phyloP scores from a whole-genome alignment of 2,329 filamentous ascomycete genomes.

The Talaromyces sp. region DNA sequence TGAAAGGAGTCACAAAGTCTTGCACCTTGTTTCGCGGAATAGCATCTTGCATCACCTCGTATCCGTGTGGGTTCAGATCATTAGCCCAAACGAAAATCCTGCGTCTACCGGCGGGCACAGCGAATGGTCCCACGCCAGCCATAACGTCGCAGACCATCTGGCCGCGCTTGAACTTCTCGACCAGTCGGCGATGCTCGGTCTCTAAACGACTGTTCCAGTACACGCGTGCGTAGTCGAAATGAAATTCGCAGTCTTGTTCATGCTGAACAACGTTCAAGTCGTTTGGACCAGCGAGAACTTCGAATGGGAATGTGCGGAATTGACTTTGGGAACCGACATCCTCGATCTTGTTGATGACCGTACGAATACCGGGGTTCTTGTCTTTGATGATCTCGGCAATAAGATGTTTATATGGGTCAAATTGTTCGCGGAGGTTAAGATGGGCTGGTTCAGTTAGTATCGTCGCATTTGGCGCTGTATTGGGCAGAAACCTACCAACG shows the following conservation, averaged over 20 bases:
- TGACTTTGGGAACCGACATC: slow-evolving; percentile 82
- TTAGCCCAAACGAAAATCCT: slow-evolving; percentile 94
- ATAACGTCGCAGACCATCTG: slow-evolving; percentile 95
- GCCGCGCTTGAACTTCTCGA: slow-evolving; percentile 74
- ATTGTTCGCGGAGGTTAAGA: slow-evolving; percentile 82
- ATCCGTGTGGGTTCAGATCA: slow-evolving; percentile 92
- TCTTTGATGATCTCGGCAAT: slow-evolving; percentile 85
- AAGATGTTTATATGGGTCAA: slow-evolving; percentile 80
- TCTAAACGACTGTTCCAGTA: slow-evolving; percentile 97
- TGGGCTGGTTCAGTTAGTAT: slow-evolving; percentile 62
- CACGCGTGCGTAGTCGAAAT: slow-evolving; percentile 92
- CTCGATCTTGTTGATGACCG: slow-evolving; percentile 95
- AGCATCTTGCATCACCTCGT: slow-evolving; percentile 69
- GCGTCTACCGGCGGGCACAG: slow-evolving; percentile 85
- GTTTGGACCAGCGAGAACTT: slow-evolving; percentile 79
- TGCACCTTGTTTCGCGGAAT: slow-evolving; percentile 77
- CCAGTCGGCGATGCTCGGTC: slow-evolving; percentile 81
- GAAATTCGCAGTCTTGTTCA: slow-evolving; percentile 83
- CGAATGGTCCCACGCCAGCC: slow-evolving; percentile 96
- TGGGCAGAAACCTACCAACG: slow-evolving; percentile 60
- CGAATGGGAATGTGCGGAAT: slow-evolving; percentile 91
- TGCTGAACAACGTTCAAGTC: slow-evolving; percentile 81
- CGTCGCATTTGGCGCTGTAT: neutral
- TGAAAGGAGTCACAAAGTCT: slow-evolving; percentile 75
- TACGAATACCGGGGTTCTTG: slow-evolving; percentile 80